These are phyloP conservation scores for Beauveria sp. DNA, from an alignment of 2,329 filamentous ascomycete genomes.

Conservation along the genomic window DNA sequence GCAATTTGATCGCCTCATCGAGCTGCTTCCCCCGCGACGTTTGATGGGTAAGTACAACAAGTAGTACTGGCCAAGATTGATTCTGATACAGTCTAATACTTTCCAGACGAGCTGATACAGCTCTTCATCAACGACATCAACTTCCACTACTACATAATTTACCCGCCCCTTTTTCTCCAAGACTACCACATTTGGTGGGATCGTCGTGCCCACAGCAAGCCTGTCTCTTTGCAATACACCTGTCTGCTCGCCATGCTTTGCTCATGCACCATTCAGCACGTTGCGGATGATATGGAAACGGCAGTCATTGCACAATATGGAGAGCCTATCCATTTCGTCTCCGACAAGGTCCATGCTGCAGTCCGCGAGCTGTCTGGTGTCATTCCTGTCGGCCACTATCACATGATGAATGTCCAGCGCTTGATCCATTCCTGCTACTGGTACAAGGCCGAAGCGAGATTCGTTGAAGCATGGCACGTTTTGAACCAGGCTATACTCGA, in stretches of 20 bases:
- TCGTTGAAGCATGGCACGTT: constrained; percentile 25
- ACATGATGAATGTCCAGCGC: constrained; percentile 22
- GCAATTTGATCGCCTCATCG: constrained; percentile 19
- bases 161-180: constrained; percentile 21
- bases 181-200: constrained; percentile 27
- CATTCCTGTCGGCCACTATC: constrained; percentile 21
- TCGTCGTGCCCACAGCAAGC: constrained; percentile 13
- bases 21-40: constrained; percentile 18
- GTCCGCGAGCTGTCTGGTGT: constrained; percentile 20
- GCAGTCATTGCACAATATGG: constrained; percentile 18
- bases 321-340: constrained; percentile 15
- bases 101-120: constrained; percentile 21
- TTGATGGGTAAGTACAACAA: constrained; percentile 18
- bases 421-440: constrained; percentile 25
- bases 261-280: constrained; percentile 23
- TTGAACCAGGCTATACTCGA: constrained; percentile 25
- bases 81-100: not conserved
- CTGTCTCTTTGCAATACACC: constrained; percentile 22
- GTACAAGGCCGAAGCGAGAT: constrained; percentile 26
- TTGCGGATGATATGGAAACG: constrained; percentile 16
- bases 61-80: not conserved
- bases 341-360: constrained; percentile 19
- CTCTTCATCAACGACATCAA: constrained; percentile 24
- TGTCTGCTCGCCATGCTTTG: constrained; percentile 23
- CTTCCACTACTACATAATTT: constrained; percentile 27